Evolutionary conservation across 176 grass and related monocot genomes (phyloP), one percentile per base, ranked within the genome.

Genomic region (Aegilops tauschii): DNA sequence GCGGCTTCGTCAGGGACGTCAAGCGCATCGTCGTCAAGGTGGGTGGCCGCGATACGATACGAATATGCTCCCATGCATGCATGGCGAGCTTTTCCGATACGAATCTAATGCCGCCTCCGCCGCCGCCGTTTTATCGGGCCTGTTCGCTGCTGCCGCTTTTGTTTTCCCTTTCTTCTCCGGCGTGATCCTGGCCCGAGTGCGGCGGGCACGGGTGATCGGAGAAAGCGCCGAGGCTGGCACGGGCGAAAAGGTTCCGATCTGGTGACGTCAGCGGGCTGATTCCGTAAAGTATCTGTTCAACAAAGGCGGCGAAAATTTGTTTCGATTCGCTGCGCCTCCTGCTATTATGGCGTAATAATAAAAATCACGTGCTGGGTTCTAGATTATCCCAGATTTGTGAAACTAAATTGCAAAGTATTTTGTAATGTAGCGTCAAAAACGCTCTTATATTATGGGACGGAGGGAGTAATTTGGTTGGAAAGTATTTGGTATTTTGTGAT

Each of bases 11-110:
- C 42, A 93, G 65, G 59, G 87, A 91, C 64, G 97, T 99, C 13
- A 93, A 89, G 80, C 92, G 97, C 36, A 63, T 99, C 75, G 29
- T 99, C 78, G 82, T 99, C 45, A 99, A 99, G 89, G 97, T 99
- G 29, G 66, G 34, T 29, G 18, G 12, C 3, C 44, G 44, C 44
- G 44, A 18, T 18, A 52, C 47, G 47, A 50, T 5, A 16, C 49
- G 49, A 6, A 52, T 52, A 52, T 52, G 35, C 68, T 6, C 8
- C 18, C 31, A 20, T 21, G 9, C 68, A 70, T 37, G 47, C 74
- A 56, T 34, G 47, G 2, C 27, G 1, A 50, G 28, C 47, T 21
- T 59, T 52, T 45, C 84, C 5, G 16, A 63, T 82, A 61, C 23
- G 13, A 71, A 49, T 8, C 72, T 8, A 76, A 52, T 30, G 73